A percentile compares a stretch with the other conserved stretches of the same genome.
Evolutionary conservation across 1,284 basidiomycete genomes (phyloP).

Genomic region (Trametes sp.): DNA sequence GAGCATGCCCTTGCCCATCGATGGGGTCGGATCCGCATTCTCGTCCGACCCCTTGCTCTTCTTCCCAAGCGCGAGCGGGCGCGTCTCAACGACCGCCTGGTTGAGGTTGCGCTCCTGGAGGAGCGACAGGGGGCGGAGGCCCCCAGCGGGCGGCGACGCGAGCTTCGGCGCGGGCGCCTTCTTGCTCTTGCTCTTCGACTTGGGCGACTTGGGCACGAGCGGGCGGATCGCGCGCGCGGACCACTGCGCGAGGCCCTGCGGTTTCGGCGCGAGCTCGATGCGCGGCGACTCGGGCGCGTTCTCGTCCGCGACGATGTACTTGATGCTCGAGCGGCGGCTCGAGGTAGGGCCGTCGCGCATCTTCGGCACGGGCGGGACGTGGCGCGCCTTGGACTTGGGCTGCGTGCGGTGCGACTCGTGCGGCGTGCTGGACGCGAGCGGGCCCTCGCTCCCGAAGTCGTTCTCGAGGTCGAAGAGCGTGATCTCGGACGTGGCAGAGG

Average conservation of each 20-base stretch:
- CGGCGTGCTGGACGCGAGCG: conserved; percentile 68
- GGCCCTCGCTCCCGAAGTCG: conserved; percentile 44
- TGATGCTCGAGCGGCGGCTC: conserved; percentile 61
- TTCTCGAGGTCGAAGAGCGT: conserved; percentile 61
- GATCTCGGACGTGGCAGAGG: conserved; percentile 64
- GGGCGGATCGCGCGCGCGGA: conserved; percentile 57
- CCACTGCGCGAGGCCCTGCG: conserved; percentile 52
- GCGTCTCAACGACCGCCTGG: conserved; percentile 46
- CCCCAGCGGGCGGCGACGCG: conserved; percentile 46
- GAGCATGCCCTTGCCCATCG: conserved; percentile 50
- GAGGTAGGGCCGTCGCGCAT: conserved; percentile 30
- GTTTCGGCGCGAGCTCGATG: conserved; percentile 40
- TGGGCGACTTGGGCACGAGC: conserved; percentile 60
- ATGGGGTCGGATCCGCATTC: conserved; percentile 46
- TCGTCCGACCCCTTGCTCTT: conserved; percentile 53
- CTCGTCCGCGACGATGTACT: conserved; percentile 68
- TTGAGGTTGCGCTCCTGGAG: conserved; percentile 65
- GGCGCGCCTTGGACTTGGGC: conserved; percentile 45
- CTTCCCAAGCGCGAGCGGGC: conserved; percentile 63
- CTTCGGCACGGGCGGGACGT: conserved; percentile 41
- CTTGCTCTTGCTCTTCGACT: conserved; percentile 56
- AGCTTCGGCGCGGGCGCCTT: conserved; percentile 43
- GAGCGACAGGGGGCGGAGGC: conserved; percentile 68
- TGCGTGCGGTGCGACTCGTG: conserved; percentile 51
- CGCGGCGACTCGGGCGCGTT: conserved; percentile 42